Evolutionary conservation across 2,329 filamentous ascomycete species (phyloP).

Genomic region (Fusarium ambrosium): DNA sequence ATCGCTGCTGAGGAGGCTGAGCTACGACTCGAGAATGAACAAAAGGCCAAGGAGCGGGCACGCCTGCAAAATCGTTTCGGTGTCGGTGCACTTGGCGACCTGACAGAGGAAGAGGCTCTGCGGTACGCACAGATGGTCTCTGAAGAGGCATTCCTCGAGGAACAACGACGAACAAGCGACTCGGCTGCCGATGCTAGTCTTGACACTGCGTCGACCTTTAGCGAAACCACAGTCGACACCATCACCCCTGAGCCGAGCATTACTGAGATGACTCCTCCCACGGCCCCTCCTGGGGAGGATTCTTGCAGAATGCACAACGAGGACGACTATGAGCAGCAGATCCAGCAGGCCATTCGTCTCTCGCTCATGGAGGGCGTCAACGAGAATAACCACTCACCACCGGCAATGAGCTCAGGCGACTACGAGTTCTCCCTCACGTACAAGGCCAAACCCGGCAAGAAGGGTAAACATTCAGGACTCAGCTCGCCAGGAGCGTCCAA

Average conservation of each 20-base stretch:
- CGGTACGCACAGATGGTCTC: conserved; percentile 77
- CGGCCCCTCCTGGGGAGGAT: conserved; percentile 25
- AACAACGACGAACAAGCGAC: conserved; percentile 67
- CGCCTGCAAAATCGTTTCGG: conserved; percentile 86
- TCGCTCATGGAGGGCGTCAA: conserved; percentile 70
- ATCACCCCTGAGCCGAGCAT: conserved; percentile 69
- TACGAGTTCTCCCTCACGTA: conserved; percentile 66
- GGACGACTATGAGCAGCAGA: conserved; percentile 71
- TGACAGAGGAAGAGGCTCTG: conserved; percentile 76
- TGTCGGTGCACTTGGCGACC: conserved; percentile 75
- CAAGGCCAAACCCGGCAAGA: conserved; percentile 59
- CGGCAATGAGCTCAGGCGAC: conserved; percentile 60
- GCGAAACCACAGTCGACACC: conserved; percentile 59
- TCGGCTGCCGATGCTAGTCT: conserved; percentile 63
- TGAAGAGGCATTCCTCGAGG: conserved; percentile 70
- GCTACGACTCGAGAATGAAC: conserved; percentile 78
- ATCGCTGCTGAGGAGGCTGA: conserved; percentile 90
- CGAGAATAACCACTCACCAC: conserved; percentile 61
- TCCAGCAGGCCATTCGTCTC: conserved; percentile 73
- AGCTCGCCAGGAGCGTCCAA: conserved; percentile 54
- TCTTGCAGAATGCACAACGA: conserved; percentile 46
- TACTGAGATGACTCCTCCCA: conserved; percentile 54
- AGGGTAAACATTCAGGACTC: conserved; percentile 53
- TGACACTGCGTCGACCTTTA: conserved; percentile 58
- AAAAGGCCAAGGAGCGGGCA: conserved; percentile 75